Percentiles rank a stretch among this genome's conserved stretches.
Evolutionary conservation across 495 filamentous ascomycete species (phyloP).

Genomic region (Penicillium alfredii): DNA sequence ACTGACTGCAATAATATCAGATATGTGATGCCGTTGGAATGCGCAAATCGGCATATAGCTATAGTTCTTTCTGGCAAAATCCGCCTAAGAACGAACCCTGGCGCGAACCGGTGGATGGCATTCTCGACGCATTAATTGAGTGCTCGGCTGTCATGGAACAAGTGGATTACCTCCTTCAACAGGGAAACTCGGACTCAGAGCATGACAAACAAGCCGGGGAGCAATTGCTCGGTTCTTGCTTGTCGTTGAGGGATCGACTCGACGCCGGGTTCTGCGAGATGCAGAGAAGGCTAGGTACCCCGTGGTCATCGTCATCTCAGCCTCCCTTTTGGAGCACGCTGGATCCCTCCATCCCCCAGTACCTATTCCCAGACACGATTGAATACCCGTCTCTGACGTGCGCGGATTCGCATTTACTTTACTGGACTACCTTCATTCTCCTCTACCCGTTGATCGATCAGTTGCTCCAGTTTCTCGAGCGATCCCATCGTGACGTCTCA

Average conservation of each 20-base stretch:
- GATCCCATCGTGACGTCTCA: conserved; percentile 1
- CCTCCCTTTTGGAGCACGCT: conserved; percentile 9
- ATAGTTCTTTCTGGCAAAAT: conserved; percentile 3
- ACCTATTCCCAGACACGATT: conserved; percentile 6
- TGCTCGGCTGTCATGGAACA: conserved; percentile 16
- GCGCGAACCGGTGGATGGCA: conserved; percentile 14
- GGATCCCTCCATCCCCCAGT: conserved; percentile 2
- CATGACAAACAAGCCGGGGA: conserved; percentile 4
- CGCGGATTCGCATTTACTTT: conserved; percentile 13
- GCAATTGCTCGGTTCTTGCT: conserved; percentile 9
- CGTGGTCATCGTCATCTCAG: conserved; percentile 4
- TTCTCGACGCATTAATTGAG: conserved; percentile 16
- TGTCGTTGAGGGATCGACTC: conserved; percentile 10
- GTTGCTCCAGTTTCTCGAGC: conserved; percentile 9
- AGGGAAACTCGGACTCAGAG: background rate
- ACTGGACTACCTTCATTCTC: conserved; percentile 15
- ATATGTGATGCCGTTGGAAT: conserved; percentile 16
- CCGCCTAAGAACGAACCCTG: background rate
- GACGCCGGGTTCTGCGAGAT: conserved; percentile 11
- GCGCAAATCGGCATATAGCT: conserved; percentile 13
- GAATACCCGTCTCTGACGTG: conserved; percentile 13
- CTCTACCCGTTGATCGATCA: conserved; percentile 21
- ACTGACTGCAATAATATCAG: no score
- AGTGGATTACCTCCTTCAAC: conserved; percentile 11
- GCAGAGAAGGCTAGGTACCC: conserved; percentile 14